A percentile compares a stretch with the other conserved stretches of the same genome.
Conservation (phyloP, 2,329 filamentous ascomycete species). For the Ascocoryne sarcoides region DNA sequence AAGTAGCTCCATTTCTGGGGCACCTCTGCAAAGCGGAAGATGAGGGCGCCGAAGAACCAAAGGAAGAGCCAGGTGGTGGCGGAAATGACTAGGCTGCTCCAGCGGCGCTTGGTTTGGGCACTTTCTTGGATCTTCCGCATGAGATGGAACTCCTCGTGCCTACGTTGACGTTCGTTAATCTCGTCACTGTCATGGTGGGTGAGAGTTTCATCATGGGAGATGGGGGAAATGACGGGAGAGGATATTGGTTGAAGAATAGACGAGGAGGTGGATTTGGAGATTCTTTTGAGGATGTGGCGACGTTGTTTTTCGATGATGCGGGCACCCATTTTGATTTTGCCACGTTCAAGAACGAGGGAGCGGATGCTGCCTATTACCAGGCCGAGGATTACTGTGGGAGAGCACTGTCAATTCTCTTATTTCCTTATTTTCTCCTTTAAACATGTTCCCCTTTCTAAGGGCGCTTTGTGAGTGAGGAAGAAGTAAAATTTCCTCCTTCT, state of each 20-base stretch:
- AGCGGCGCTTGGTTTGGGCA: constrained; percentile 58
- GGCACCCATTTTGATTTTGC: constrained; percentile 43
- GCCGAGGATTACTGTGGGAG: constrained; percentile 64
- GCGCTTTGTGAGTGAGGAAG: too few species aligned
- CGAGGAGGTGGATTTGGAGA: constrained; percentile 38
- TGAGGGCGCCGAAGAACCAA: constrained; percentile 71
- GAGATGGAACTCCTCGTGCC: constrained; percentile 62
- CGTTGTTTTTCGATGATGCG: constrained; percentile 53
- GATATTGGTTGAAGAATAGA: constrained; percentile 41
- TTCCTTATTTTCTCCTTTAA: too few species aligned
- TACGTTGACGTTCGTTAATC: constrained; percentile 46
- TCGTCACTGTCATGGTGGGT: too few species aligned
- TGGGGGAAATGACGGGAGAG: constrained; percentile 3
- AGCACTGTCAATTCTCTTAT: too few species aligned
- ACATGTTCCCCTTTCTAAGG: too few species aligned
- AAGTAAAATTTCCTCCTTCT: too few species aligned
- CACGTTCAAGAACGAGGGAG: constrained; percentile 51
- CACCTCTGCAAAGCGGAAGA: constrained; percentile 53
- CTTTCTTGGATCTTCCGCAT: constrained; percentile 73
- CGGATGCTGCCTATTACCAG: constrained; percentile 74
- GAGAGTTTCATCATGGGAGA: constrained; percentile 5
- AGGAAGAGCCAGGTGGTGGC: constrained; percentile 59
- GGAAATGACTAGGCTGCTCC: constrained; percentile 64
- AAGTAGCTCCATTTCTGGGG: constrained; percentile 64
- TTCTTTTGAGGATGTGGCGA: constrained; percentile 36